A percentile compares a stretch with the other conserved stretches of the same genome.
Evolutionary conservation across 768 basidiomycete species (phyloP).

Genomic region (Lentinula sp.): DNA sequence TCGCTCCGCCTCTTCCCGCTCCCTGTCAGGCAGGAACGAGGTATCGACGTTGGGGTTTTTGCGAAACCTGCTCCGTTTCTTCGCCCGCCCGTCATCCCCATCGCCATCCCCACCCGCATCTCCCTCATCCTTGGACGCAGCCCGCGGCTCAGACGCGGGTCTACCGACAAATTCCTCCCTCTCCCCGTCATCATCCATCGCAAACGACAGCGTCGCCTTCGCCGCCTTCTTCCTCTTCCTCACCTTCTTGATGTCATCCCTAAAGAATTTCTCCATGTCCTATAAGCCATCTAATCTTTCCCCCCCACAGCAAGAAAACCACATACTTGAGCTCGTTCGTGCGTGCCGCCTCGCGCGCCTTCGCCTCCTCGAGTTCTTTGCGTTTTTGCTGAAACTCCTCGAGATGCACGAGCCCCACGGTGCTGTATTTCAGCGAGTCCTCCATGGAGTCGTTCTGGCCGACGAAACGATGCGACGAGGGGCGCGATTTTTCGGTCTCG

Average conservation of each 20-base stretch:
- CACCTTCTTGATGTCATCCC: conserved; percentile 76
- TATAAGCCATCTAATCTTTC: conserved; percentile 57
- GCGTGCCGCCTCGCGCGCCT: conserved; percentile 81
- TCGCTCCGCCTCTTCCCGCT: conserved; percentile 90
- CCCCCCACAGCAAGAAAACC: conserved; percentile 9
- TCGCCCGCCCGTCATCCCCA: conserved; percentile 31
- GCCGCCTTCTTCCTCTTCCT: conserved; percentile 92
- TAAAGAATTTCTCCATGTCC: conserved; percentile 79
- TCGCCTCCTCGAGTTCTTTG: conserved; percentile 87
- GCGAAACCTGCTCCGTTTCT: conserved; percentile 74
- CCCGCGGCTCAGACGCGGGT: conserved; percentile 14
- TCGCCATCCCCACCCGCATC: conserved; percentile 33
- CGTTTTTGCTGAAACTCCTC: conserved; percentile 90
- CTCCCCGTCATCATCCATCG: conserved; percentile 74
- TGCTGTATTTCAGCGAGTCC: conserved; percentile 84
- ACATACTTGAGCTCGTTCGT: conserved; percentile 84
- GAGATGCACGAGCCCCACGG: conserved; percentile 85
- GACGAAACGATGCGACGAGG: conserved; percentile 84
- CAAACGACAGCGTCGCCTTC: conserved; percentile 89
- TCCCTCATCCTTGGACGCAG: conserved; percentile 28
- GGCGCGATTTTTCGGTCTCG: conserved; percentile 91
- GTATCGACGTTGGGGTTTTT: conserved; percentile 98
- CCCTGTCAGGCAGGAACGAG: conserved; percentile 96
- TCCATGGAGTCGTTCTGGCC: conserved; percentile 94
- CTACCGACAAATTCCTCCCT: conserved; percentile 29